phyloP scores from a whole-genome alignment of 1,139 yeast species.

The Sugiyamaella pinicola region DNA sequence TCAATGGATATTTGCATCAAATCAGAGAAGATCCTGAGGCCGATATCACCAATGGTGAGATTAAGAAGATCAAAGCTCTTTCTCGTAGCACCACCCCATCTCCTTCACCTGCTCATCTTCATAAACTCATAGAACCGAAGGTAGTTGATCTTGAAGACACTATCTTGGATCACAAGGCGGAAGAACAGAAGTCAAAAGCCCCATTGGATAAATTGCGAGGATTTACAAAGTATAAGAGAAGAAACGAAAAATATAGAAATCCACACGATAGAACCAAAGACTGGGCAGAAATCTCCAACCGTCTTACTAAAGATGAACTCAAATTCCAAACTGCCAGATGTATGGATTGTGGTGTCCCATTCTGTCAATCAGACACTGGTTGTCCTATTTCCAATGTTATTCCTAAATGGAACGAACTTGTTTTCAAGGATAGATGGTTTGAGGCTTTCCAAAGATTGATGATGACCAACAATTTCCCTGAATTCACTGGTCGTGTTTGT shows the following conservation, averaged over 20 bases:
- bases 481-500: slow-evolving; percentile 96
- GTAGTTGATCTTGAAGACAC: slow-evolving; percentile 90
- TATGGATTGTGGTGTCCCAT: slow-evolving; percentile 99
- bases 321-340: slow-evolving; percentile 96
- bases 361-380: slow-evolving; percentile 97
- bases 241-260: slow-evolving; percentile 82
- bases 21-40: slow-evolving; percentile 80
- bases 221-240: slow-evolving; percentile 89
- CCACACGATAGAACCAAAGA: slow-evolving; percentile 78
- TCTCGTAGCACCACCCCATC: slow-evolving; percentile 31
- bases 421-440: slow-evolving; percentile 92
- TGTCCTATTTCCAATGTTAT: slow-evolving; percentile 96
- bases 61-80: slow-evolving; percentile 36
- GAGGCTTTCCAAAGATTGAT: slow-evolving; percentile 89
- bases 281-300: slow-evolving; percentile 87
- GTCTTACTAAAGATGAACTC: slow-evolving; percentile 83
- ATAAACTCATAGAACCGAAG: slow-evolving; percentile 63
- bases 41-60: slow-evolving; percentile 88
- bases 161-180: slow-evolving; percentile 65
- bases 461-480: slow-evolving; percentile 98
- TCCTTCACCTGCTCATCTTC: slow-evolving; percentile 47
- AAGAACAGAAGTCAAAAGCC: slow-evolving; percentile 59
- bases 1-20: slow-evolving; percentile 59
- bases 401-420: slow-evolving; percentile 97
- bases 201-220: slow-evolving; percentile 79